Base-by-base conservation (phyloP, 495 filamentous ascomycete genomes). In the Podospora anserina region DNA sequence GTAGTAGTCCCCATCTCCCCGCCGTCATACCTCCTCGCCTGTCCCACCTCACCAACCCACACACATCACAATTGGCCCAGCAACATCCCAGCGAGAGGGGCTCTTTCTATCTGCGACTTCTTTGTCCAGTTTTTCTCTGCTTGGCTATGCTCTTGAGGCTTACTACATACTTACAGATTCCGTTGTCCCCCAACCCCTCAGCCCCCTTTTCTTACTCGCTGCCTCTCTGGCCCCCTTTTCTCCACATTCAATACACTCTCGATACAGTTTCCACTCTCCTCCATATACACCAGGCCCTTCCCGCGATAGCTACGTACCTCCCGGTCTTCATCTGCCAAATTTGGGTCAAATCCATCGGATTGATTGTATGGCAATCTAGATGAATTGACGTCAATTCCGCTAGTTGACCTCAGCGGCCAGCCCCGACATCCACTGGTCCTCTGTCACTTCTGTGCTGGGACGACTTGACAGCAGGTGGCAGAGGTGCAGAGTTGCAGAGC, bases 241-340 rank as follows among this genome's bases (percentile, higher is more conserved):
- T 20, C 44, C 53, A 66, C 64, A 59, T 63, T 56, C 64, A 27
- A 5, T 23, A 81, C 53, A 70, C 76, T 20, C 66, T 72, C 66
- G 81, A 2, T 77, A 86, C 55, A 89, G 89, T 75, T 82, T 79
- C 4, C 81, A 85, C 68, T 74, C 88, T 3, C 89, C 89, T 77
- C 63, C 81, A 82, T 18, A 74, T 88, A 30, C 26, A 74, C 60
- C 70, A 32, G 32, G 65, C 15, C 39, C 39, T 49, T 49, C 39
- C 39, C 39, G 39, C 32, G 39, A 15, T 56, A 54, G 7, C 66
- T 39, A 57, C 69, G 5, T 59, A 66, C 68, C 68, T 65, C 68
- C 61, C 68, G 62, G 64, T 67, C 62, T 72, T 68, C 39, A 53
- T 64, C 55, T 49, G 75, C 73, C 75, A 77, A 77, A 72, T 30